phyloP scores from a whole-genome alignment of 306 rosid genomes.

The Prosopis cineraria region DNA sequence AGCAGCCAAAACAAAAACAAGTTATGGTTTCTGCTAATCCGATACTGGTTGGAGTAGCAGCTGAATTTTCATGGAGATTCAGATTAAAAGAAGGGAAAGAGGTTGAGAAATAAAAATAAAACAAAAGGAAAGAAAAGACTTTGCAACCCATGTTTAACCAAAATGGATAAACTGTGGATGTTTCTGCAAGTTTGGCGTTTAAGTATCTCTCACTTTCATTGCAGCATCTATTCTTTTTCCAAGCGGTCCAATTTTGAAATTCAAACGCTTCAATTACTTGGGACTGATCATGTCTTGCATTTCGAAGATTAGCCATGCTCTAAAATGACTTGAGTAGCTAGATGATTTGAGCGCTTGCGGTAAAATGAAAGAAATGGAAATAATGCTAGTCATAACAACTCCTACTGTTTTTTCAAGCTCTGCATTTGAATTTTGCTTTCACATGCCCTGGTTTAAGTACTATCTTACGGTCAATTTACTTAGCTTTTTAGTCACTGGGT shows the following conservation, averaged over 20 bases:
- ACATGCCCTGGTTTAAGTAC: background rate
- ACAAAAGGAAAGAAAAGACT: background rate
- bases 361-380: background rate
- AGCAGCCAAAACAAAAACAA: background rate
- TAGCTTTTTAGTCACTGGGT: background rate
- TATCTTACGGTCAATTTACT: background rate
- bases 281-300: background rate
- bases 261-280: background rate
- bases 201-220: background rate
- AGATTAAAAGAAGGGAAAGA: background rate
- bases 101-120: background rate
- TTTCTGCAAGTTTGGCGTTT: background rate
- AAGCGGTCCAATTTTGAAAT: background rate
- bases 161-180: background rate
- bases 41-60: background rate
- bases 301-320: background rate
- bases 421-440: conserved; percentile 14
- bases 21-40: background rate
- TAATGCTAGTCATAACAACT: background rate
- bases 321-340: background rate
- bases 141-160: background rate
- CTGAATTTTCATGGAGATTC: background rate
- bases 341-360: background rate
- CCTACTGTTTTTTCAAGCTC: background rate
- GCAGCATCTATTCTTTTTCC: background rate